Evolutionary conservation across 2,329 filamentous ascomycete genomes (phyloP).

Genomic region (Aspergillus quadricinctus): DNA sequence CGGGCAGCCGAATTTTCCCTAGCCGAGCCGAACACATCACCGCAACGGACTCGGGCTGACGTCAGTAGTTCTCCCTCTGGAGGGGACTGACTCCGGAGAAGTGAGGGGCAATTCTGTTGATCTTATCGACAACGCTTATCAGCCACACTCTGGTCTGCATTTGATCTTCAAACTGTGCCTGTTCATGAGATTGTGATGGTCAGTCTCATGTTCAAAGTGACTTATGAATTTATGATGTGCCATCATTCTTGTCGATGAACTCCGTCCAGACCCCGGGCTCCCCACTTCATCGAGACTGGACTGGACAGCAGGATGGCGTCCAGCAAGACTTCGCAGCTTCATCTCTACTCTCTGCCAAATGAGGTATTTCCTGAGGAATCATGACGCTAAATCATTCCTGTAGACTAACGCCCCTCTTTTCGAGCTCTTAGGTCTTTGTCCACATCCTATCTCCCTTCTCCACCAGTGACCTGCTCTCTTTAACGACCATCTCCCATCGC

Average conservation of each 20-base stretch:
- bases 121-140: neutral
- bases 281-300: neutral
- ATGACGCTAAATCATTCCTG: neutral
- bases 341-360: slow-evolving; percentile 30
- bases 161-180: neutral
- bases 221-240: neutral
- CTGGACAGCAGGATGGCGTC: slow-evolving; percentile 5
- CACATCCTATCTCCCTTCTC: slow-evolving; percentile 47
- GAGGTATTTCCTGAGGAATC: slow-evolving; percentile 22
- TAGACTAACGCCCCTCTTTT: neutral
- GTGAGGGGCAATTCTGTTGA: neutral
- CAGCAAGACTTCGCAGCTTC: slow-evolving; percentile 5
- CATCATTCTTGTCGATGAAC: neutral
- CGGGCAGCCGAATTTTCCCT: neutral
- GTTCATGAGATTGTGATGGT: neutral
- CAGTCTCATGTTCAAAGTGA: neutral
- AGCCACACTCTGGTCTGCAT: neutral
- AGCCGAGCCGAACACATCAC: neutral
- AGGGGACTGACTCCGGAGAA: neutral
- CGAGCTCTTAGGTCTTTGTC: slow-evolving; percentile 45
- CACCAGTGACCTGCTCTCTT: slow-evolving; percentile 51
- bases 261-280: neutral
- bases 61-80: neutral
- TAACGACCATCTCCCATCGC: slow-evolving; percentile 58
- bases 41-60: neutral